Evolutionary conservation across 2,329 filamentous ascomycete genomes (phyloP).

Genomic region (Alternaria consortialis): DNA sequence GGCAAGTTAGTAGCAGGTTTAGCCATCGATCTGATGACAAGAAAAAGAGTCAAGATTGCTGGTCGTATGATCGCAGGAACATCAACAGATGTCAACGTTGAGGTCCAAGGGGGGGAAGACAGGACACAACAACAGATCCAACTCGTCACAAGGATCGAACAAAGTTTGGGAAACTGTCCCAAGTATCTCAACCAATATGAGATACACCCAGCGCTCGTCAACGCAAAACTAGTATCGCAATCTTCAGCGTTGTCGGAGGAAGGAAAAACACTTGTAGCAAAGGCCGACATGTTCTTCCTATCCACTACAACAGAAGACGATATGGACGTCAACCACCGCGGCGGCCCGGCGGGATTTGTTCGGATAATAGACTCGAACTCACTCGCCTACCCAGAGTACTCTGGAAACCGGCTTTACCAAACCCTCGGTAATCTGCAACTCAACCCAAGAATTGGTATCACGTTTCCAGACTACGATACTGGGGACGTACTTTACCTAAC

Average conservation of each 20-base stretch:
- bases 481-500: conserved; percentile 79
- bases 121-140: conserved; percentile 56
- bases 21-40: conserved; percentile 69
- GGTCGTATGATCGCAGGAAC: conserved; percentile 74
- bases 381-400: conserved; percentile 83
- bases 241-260: conserved; percentile 60
- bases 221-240: conserved; percentile 62
- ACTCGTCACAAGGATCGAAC: conserved; percentile 73
- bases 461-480: conserved; percentile 76
- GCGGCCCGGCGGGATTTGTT: conserved; percentile 77
- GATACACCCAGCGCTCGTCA: conserved; percentile 64
- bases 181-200: conserved; percentile 84
- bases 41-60: conserved; percentile 77
- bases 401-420: conserved; percentile 84
- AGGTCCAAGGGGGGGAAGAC: conserved; percentile 28
- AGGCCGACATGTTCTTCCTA: conserved; percentile 81
- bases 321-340: conserved; percentile 88
- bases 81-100: conserved; percentile 51
- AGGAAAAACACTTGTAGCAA: conserved; percentile 67
- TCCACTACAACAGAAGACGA: conserved; percentile 69
- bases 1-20: conserved; percentile 68
- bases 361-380: conserved; percentile 70
- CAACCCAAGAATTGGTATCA: conserved; percentile 73
- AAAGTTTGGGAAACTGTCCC: conserved; percentile 81
- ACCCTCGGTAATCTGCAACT: conserved; percentile 78